These are phyloP conservation scores for Aspergillus eucalypticola DNA, from an alignment of 2,329 filamentous ascomycete species.

Conservation along the genomic window DNA sequence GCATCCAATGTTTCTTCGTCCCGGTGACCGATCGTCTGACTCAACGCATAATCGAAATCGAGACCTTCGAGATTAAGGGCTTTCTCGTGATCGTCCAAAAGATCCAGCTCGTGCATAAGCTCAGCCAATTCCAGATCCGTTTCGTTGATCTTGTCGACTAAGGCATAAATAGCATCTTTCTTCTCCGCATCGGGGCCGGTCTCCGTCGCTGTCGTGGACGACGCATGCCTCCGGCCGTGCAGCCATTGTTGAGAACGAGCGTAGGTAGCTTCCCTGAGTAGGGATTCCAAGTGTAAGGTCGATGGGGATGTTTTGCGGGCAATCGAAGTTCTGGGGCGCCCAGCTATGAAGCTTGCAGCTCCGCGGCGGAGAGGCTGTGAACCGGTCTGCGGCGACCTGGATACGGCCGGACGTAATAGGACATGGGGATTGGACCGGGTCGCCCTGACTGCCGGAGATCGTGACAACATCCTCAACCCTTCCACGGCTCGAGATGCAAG, in stretches of 20 bases:
- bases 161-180: conserved; percentile 34
- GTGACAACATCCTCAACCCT: conserved; percentile 37
- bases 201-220: conserved; percentile 24
- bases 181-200: conserved; percentile 19
- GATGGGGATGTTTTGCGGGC: conserved; percentile 11
- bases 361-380: conserved; percentile 29
- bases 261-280: neutral
- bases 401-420: conserved; percentile 26
- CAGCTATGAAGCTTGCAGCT: conserved; percentile 23
- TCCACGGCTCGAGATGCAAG: conserved; percentile 15
- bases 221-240: conserved; percentile 24
- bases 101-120: conserved; percentile 37
- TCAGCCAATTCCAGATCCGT: conserved; percentile 37
- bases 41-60: conserved; percentile 31
- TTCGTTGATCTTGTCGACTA: conserved; percentile 41
- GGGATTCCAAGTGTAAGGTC: neutral
- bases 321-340: conserved; percentile 19
- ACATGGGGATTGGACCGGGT: conserved; percentile 31
- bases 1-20: conserved; percentile 35
- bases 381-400: conserved; percentile 20
- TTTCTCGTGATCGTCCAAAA: conserved; percentile 30
- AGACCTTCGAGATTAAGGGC: conserved; percentile 26
- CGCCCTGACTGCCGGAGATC: conserved; percentile 31
- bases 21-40: conserved; percentile 32
- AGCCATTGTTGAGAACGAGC: conserved; percentile 10